A percentile compares a stretch with the other conserved stretches of the same genome.
Evolutionary conservation across 305 asterid species (phyloP).

Genomic region (Fraxinus greggii): DNA sequence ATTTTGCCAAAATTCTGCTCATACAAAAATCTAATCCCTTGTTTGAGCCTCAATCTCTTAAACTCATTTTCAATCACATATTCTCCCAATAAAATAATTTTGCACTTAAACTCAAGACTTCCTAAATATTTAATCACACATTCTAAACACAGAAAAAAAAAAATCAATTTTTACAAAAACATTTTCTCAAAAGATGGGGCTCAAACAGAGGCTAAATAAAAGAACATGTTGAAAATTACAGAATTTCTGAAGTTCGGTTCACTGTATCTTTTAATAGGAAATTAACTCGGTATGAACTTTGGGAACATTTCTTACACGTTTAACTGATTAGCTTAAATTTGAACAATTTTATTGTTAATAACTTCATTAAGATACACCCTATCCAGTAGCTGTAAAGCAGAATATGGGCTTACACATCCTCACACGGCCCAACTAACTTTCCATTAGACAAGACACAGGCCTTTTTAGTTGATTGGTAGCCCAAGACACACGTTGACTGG

Average conservation of each 20-base stretch:
- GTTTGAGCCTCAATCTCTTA: neutral
- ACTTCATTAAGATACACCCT: neutral
- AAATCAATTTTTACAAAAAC: neutral
- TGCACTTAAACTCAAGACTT: neutral
- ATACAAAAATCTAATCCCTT: neutral
- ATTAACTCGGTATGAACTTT: neutral
- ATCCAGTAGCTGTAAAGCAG: neutral
- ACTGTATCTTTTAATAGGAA: neutral
- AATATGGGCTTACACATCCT: neutral
- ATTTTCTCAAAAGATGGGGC: neutral
- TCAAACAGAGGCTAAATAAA: neutral
- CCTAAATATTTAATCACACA: neutral
- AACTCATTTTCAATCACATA: neutral
- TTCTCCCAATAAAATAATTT: neutral
- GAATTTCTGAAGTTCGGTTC: slow-evolving; percentile 48
- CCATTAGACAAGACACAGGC: neutral
- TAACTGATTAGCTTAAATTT: neutral
- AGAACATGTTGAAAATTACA: neutral
- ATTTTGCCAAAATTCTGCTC: neutral
- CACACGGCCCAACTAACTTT: neutral
- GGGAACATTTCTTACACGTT: neutral
- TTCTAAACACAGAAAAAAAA: neutral
- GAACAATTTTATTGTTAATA: neutral
- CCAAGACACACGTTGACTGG: neutral
- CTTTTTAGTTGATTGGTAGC: neutral